Conservation (phyloP, 2,329 filamentous ascomycete genomes). For the Zymoseptoria tritici region DNA sequence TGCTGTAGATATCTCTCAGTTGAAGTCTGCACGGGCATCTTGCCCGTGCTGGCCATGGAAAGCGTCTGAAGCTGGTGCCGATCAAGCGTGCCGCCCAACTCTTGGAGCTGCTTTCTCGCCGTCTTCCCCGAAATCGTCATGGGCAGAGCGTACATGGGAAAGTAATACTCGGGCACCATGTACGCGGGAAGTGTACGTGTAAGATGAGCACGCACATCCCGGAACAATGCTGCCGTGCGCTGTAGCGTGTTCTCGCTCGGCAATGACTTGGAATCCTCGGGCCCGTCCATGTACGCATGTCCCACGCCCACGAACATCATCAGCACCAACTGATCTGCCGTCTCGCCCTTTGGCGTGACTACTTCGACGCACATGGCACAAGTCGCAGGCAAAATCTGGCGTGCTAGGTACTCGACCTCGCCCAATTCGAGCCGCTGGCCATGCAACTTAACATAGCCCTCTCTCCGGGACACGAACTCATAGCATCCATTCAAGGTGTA, state of each 20-base stretch:
- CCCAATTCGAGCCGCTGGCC: constrained; percentile 19
- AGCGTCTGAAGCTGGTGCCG: too few relatives aligned
- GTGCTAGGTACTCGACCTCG: constrained; percentile 5
- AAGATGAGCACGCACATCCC: background rate
- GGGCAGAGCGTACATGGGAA: constrained; percentile 61
- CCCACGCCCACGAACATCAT: constrained; percentile 1
- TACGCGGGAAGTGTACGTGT: constrained; percentile 51
- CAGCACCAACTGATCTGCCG: background rate
- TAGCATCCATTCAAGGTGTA: constrained; percentile 15
- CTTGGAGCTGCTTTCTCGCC: constrained; percentile 39
- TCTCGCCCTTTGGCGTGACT: background rate
- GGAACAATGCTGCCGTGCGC: too few relatives aligned
- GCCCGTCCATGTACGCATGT: background rate
- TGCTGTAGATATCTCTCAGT: too few relatives aligned
- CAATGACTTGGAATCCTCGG: background rate
- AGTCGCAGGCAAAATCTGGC: background rate
- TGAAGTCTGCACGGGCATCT: too few relatives aligned
- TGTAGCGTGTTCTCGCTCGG: too few relatives aligned
- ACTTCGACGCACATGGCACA: constrained; percentile 1
- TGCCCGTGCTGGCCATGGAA: too few relatives aligned
- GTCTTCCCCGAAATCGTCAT: constrained; percentile 65
- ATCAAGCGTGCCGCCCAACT: background rate
- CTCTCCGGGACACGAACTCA: constrained; percentile 15
- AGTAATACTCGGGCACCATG: constrained; percentile 66
- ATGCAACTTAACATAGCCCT: constrained; percentile 17